A percentile compares a stretch with the other conserved stretches of the same genome.
Conservation (phyloP, 2,329 filamentous ascomycete species). For the Trichophyton simii region DNA sequence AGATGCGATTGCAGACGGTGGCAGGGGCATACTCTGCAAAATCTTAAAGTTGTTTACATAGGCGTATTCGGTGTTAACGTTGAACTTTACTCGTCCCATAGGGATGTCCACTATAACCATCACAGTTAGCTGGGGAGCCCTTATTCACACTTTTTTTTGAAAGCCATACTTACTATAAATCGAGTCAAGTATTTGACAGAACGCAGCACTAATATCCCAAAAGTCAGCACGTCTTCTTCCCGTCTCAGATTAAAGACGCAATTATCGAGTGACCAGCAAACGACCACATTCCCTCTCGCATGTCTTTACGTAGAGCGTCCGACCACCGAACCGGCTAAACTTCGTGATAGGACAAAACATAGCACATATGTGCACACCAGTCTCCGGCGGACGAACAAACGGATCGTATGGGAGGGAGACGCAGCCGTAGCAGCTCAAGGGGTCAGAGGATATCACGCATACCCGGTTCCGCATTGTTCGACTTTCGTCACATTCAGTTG, state of each 20-base stretch:
- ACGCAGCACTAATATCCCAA: conserved; percentile 56
- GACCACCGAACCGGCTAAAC: not conserved
- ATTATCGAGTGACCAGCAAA: not conserved
- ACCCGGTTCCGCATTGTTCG: conserved; percentile 98
- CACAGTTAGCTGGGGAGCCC: not conserved
- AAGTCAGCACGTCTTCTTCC: not conserved
- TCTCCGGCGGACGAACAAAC: not conserved
- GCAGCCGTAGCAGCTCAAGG: conserved; percentile 10
- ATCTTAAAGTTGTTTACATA: conserved; percentile 99
- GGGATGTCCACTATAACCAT: conserved; percentile 58
- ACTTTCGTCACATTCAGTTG: conserved; percentile 98
- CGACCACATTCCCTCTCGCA: not conserved
- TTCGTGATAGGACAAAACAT: not conserved
- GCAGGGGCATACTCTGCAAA: conserved; percentile 63
- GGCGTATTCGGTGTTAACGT: conserved; percentile 90
- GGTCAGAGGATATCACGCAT: conserved; percentile 26
- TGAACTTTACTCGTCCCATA: conserved; percentile 96
- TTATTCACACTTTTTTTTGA: not conserved
- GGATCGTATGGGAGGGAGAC: not conserved
- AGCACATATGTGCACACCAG: not conserved
- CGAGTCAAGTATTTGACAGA: conserved; percentile 96
- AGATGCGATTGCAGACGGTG: not conserved
- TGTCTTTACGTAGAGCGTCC: not conserved
- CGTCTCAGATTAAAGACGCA: not conserved
- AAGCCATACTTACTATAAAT: conserved; percentile 57